phyloP scores from a whole-genome alignment of 495 filamentous ascomycete genomes.

The Bathelium albidoporum region DNA sequence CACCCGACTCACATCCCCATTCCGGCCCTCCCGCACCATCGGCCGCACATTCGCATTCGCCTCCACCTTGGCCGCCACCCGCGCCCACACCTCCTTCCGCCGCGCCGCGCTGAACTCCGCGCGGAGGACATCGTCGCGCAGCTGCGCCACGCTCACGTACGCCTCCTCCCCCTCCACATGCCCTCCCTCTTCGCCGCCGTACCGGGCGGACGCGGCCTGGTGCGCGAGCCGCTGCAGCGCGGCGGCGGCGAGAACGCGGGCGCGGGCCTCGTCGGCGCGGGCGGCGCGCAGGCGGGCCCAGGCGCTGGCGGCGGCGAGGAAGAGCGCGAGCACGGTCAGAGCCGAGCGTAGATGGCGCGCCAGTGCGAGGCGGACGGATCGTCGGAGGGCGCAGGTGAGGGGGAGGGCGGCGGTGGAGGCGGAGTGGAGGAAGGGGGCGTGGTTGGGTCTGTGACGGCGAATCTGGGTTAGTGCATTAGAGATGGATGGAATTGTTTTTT shows the following conservation, averaged over 20 bases:
- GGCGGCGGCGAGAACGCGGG: slow-evolving; percentile 69
- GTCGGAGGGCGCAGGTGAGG: slow-evolving; percentile 75
- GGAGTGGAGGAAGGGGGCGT: slow-evolving; percentile 51
- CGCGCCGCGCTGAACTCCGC: slow-evolving; percentile 65
- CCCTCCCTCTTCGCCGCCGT: slow-evolving; percentile 42
- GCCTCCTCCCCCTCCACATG: slow-evolving; percentile 53
- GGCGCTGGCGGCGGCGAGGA: slow-evolving; percentile 43
- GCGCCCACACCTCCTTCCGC: slow-evolving; percentile 69
- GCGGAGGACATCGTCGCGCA: slow-evolving; percentile 82
- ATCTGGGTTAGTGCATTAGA: slow-evolving; percentile 68
- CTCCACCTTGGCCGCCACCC: slow-evolving; percentile 75
- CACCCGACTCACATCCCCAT: slow-evolving; percentile 74
- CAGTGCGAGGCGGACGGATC: slow-evolving; percentile 85
- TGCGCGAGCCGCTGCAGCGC: slow-evolving; percentile 72
- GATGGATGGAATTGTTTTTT: no score
- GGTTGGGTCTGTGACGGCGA: slow-evolving; percentile 53
- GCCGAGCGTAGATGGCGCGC: slow-evolving; percentile 90
- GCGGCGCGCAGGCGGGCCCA: slow-evolving; percentile 45
- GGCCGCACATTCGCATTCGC: slow-evolving; percentile 86
- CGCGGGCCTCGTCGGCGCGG: slow-evolving; percentile 52
- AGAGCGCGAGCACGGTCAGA: slow-evolving; percentile 54
- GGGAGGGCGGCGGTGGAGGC: slow-evolving; percentile 81
- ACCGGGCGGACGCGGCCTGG: slow-evolving; percentile 66
- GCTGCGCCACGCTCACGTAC: slow-evolving; percentile 75
- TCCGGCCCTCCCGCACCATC: slow-evolving; percentile 67